Percentiles rank a stretch among this genome's conserved stretches.
Evolutionary conservation across 2,329 filamentous ascomycete species (phyloP).

Genomic region (Atkinsonella hypoxylon): DNA sequence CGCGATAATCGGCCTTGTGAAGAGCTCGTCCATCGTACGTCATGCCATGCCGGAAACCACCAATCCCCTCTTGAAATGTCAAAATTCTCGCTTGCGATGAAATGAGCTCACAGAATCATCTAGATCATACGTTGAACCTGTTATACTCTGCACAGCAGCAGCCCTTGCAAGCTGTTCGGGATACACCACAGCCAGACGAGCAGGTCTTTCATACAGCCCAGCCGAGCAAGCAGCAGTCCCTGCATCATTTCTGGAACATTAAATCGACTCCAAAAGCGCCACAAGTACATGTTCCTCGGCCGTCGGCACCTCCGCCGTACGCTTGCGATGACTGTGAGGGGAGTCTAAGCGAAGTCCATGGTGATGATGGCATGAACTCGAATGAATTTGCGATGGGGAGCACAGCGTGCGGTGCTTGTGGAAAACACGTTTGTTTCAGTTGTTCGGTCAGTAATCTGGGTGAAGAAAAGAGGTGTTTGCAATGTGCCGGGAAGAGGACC

Average conservation of each 20-base stretch:
- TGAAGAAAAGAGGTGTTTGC: slow-evolving; percentile 38
- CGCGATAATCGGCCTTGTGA: slow-evolving; percentile 48
- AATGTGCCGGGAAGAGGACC: slow-evolving; percentile 32
- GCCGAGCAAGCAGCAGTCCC: slow-evolving; percentile 32
- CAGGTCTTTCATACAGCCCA: slow-evolving; percentile 6
- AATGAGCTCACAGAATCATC: background rate
- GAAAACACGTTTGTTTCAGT: slow-evolving; percentile 44
- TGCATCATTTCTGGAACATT: slow-evolving; percentile 52
- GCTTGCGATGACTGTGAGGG: slow-evolving; percentile 44
- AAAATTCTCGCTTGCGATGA: background rate
- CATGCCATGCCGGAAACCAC: background rate
- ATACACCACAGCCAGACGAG: slow-evolving; percentile 1
- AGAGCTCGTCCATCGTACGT: slow-evolving; percentile 41
- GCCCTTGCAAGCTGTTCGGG: slow-evolving; percentile 13
- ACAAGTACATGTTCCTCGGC: background rate
- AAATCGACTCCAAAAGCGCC: slow-evolving; percentile 17
- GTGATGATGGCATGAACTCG: slow-evolving; percentile 26
- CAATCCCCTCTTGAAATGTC: background rate
- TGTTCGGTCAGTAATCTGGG: slow-evolving; percentile 49
- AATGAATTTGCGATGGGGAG: slow-evolving; percentile 18
- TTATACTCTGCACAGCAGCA: slow-evolving; percentile 44
- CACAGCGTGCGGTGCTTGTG: slow-evolving; percentile 35
- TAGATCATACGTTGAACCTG: slow-evolving; percentile 45
- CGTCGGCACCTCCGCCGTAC: slow-evolving; percentile 12
- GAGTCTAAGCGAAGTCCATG: slow-evolving; percentile 11